Evolutionary conservation across 2,329 filamentous ascomycete species (phyloP).

Genomic region (Venturia asperata): DNA sequence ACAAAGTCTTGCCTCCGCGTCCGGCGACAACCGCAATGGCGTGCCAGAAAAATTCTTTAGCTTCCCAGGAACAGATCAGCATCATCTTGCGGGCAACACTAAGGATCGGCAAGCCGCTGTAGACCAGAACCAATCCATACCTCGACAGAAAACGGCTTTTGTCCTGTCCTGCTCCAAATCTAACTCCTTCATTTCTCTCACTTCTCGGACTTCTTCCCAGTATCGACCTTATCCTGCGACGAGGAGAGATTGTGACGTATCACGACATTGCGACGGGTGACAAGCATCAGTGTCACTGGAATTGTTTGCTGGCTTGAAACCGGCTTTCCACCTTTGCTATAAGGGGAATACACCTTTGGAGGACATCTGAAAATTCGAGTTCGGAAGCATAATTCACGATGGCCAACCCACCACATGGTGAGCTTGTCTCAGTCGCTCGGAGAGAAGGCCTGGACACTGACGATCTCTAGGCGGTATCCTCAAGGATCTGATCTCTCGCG

Average conservation of each 20-base stretch:
- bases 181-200: background rate
- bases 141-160: background rate
- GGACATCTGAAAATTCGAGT: background rate
- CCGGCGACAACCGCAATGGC: background rate
- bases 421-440: slow-evolving; percentile 20
- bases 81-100: background rate
- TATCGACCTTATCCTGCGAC: background rate
- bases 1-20: background rate
- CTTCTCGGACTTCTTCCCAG: background rate
- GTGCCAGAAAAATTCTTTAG: slow-evolving; percentile 13
- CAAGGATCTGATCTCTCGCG: slow-evolving; percentile 94
- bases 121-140: background rate
- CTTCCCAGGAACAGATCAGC: slow-evolving; percentile 9
- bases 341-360: background rate
- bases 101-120: background rate
- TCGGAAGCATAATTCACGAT: slow-evolving; percentile 27
- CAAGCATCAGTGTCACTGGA: background rate
- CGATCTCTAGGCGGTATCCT: slow-evolving; percentile 66
- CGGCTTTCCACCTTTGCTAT: background rate
- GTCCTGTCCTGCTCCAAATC: background rate
- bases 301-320: background rate
- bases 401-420: slow-evolving; percentile 48
- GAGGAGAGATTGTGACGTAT: background rate
- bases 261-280: background rate
- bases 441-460: background rate